phyloP scores from a whole-genome alignment of 345 rosid genomes.

The Abelmoschus esculentus region DNA sequence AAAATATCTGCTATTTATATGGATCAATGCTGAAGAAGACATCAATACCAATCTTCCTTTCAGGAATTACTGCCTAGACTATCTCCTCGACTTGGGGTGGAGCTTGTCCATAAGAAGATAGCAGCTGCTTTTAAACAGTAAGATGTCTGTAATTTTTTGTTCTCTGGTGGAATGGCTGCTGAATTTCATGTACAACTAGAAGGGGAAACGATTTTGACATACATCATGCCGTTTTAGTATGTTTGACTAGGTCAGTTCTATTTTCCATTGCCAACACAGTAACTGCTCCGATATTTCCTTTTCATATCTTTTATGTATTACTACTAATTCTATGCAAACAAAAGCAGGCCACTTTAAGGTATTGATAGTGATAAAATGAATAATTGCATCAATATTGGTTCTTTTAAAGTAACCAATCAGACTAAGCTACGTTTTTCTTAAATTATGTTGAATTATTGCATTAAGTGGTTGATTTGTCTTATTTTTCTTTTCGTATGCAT shows the following conservation, averaged over 20 bases:
- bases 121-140: slow-evolving; percentile 51
- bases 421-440: not conserved
- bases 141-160: slow-evolving; percentile 1
- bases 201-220: slow-evolving; percentile 6
- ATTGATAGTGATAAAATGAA: slow-evolving; percentile 12
- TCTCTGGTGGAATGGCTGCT: not conserved
- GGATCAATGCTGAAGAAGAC: not conserved
- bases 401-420: not conserved
- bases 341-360: slow-evolving; percentile 4
- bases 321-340: not conserved
- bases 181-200: not conserved
- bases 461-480: not conserved
- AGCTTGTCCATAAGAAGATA: slow-evolving; percentile 68
- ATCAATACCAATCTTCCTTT: slow-evolving; percentile 12
- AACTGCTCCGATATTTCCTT: slow-evolving; percentile 4
- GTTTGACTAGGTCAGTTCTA: slow-evolving; percentile 5
- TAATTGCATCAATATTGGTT: not conserved
- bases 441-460: not conserved
- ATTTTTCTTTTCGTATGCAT: not conserved
- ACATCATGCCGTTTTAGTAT: not conserved
- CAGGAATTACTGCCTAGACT: slow-evolving; percentile 61
- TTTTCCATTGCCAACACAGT: not conserved
- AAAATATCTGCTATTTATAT: not conserved
- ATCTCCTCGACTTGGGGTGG: slow-evolving; percentile 67
- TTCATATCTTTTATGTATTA: not conserved